phyloP scores from a whole-genome alignment of 1,139 yeast species.

The Magnusiomyces tetraspermus region DNA sequence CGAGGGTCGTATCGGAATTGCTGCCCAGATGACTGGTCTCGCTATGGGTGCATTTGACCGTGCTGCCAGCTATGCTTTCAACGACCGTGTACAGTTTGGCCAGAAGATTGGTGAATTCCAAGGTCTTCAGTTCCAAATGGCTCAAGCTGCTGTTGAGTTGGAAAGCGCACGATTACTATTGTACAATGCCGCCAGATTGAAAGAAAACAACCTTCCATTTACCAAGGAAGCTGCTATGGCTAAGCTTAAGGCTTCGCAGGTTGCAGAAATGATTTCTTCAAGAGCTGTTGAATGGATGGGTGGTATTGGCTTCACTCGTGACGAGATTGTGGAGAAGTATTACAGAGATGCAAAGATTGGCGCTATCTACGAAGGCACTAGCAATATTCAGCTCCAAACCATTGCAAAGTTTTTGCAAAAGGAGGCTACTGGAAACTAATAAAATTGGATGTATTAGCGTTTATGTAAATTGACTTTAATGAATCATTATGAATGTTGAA shows the following conservation, averaged over 20 bases:
- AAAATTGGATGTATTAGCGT: not conserved
- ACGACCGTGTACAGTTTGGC: conserved; percentile 39
- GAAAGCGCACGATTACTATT: conserved; percentile 39
- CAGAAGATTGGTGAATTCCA: conserved; percentile 38
- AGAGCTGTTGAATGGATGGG: conserved; percentile 42
- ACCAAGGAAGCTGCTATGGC: conserved; percentile 41
- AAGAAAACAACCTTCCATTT: conserved; percentile 36
- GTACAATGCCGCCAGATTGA: conserved; percentile 39
- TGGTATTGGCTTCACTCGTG: conserved; percentile 40
- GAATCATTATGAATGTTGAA: not conserved
- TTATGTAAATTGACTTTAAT: not conserved
- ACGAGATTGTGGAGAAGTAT: conserved; percentile 36
- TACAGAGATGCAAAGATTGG: conserved; percentile 40
- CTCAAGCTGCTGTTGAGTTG: conserved; percentile 38
- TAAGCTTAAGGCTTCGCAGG: conserved; percentile 36
- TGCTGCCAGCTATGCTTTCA: conserved; percentile 35
- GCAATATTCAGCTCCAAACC: conserved; percentile 38
- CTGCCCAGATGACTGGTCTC: conserved; percentile 40
- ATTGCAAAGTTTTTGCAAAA: conserved; percentile 37
- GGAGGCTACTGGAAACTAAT: conserved; percentile 21
- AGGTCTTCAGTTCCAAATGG: conserved; percentile 41
- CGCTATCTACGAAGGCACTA: conserved; percentile 39
- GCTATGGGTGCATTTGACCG: conserved; percentile 39
- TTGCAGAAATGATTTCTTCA: conserved; percentile 36
- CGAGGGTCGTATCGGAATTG: conserved; percentile 41